phyloP scores from a whole-genome alignment of 176 grass and related monocot species.

The Puccinellia tenuiflora region DNA sequence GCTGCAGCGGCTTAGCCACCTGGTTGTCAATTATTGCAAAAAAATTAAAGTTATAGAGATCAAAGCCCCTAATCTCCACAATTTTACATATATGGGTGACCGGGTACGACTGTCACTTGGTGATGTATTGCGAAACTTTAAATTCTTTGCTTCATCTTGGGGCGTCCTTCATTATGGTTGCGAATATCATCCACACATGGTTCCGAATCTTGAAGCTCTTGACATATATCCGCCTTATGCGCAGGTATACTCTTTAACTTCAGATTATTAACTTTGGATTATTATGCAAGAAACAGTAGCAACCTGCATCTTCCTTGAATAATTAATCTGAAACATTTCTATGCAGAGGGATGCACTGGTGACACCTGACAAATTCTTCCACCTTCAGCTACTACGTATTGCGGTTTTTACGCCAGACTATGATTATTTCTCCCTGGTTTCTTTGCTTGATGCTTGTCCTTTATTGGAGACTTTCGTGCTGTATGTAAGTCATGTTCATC shows the following conservation, averaged over 20 bases:
- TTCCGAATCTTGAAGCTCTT: neutral
- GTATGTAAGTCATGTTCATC: neutral
- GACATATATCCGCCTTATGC: neutral
- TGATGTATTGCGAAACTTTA: neutral
- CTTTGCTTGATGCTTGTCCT: neutral
- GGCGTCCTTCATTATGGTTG: neutral
- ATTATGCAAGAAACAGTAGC: neutral
- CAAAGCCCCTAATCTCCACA: neutral
- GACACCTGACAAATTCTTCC: neutral
- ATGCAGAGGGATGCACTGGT: neutral
- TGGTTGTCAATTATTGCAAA: neutral
- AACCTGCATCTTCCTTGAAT: neutral
- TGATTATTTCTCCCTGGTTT: neutral
- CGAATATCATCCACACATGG: neutral
- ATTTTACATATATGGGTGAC: neutral
- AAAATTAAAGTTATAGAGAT: neutral
- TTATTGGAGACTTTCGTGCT: neutral
- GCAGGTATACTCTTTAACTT: neutral
- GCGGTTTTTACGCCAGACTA: neutral
- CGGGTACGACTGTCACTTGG: neutral
- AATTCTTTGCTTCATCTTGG: neutral
- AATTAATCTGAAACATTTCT: neutral
- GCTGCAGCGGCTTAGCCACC: neutral
- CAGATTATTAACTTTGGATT: neutral
- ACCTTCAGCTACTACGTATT: neutral